Percentiles rank a stretch among this genome's conserved stretches.
phyloP scores from a whole-genome alignment of 257 asterid genomes.

The Nicotiana attenuata region DNA sequence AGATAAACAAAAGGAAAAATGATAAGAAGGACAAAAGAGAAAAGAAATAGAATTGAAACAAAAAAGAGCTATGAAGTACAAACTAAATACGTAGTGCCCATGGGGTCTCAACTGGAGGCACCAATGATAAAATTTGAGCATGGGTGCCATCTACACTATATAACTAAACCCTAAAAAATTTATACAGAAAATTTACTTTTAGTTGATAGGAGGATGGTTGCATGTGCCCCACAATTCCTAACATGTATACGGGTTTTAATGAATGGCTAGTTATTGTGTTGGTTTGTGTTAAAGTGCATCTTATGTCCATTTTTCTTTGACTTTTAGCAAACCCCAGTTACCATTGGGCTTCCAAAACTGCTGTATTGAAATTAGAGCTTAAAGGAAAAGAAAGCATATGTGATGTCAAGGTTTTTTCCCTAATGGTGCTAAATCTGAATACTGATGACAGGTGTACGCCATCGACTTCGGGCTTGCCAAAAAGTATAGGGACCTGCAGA shows the following conservation, averaged over 20 bases:
- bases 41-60: no score
- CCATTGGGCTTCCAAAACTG: not conserved
- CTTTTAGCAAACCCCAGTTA: not conserved
- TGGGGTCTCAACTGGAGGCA: no score
- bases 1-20: no score
- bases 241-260: not conserved
- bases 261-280: not conserved
- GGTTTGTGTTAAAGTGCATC: not conserved
- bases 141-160: no score
- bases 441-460: conserved; percentile 28
- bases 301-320: not conserved
- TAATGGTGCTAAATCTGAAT: conserved; percentile 7
- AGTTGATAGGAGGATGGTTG: no score
- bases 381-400: not conserved
- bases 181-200: no score
- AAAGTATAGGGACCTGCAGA: conserved; percentile 37
- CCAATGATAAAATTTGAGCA: no score
- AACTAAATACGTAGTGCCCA: no score
- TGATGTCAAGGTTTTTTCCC: not conserved
- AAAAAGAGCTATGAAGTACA: no score
- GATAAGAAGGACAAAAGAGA: no score
- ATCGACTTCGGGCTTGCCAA: conserved; percentile 39
- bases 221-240: no score
- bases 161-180: no score
- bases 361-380: not conserved